These are phyloP conservation scores for Canna indica DNA, from an alignment of 176 grass and related monocot species.

Conservation along the genomic window DNA sequence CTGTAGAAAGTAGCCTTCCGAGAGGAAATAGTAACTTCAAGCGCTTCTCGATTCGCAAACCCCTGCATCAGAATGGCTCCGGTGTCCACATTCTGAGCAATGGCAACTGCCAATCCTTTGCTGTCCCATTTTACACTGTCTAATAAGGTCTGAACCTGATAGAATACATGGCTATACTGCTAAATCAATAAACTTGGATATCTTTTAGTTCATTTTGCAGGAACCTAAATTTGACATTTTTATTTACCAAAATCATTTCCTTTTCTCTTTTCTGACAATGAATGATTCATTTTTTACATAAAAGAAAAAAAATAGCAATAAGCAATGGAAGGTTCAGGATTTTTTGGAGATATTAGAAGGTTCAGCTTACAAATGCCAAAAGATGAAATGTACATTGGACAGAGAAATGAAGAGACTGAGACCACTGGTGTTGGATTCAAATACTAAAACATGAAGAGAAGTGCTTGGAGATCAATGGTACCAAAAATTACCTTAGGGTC, in stretches of 20 bases:
- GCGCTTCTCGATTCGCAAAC: slow-evolving; percentile 71
- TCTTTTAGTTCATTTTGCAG: neutral
- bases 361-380: neutral
- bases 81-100: slow-evolving; percentile 81
- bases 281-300: too few relatives aligned
- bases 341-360: too few relatives aligned
- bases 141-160: slow-evolving; percentile 51
- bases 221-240: neutral
- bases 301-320: too few relatives aligned
- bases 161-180: neutral
- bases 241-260: neutral
- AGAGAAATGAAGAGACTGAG: too few relatives aligned
- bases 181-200: neutral
- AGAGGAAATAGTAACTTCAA: slow-evolving; percentile 57
- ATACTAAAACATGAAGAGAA: neutral
- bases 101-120: slow-evolving; percentile 85
- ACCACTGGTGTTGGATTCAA: neutral
- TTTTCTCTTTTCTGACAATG: neutral
- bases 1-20: slow-evolving; percentile 89
- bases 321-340: too few relatives aligned
- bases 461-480: neutral
- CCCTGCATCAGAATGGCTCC: slow-evolving; percentile 96
- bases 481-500: neutral
- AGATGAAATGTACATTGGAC: neutral
- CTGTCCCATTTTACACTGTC: slow-evolving; percentile 78